phyloP scores from a whole-genome alignment of 202 grass and related monocot species.

The Zizania palustris region DNA sequence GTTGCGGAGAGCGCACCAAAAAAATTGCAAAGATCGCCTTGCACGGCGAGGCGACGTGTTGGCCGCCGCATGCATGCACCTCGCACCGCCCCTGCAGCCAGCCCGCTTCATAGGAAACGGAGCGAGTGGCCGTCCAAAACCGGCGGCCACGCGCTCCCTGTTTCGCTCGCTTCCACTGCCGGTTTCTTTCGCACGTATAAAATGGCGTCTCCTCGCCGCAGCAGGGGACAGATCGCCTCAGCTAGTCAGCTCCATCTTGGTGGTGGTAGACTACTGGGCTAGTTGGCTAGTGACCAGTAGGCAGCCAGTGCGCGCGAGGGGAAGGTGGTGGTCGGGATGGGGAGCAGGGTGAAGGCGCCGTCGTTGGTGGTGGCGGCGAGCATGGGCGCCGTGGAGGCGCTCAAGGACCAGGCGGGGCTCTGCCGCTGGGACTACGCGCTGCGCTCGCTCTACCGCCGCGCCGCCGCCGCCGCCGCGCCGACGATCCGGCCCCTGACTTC shows the following conservation, averaged over 20 bases:
- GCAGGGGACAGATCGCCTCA: too few species aligned
- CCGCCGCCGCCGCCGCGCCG: constrained; percentile 40
- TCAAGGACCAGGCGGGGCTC: constrained; percentile 78
- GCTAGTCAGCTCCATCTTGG: background rate
- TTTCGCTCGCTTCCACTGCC: background rate
- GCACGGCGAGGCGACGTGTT: background rate
- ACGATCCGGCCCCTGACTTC: constrained; percentile 10
- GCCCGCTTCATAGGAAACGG: constrained; percentile 23
- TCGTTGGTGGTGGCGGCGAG: constrained; percentile 64
- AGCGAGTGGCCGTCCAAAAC: background rate
- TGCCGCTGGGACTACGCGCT: constrained; percentile 71
- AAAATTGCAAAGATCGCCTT: too few species aligned
- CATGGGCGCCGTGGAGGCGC: constrained; percentile 65
- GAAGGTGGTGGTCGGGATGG: background rate
- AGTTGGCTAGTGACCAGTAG: too few species aligned
- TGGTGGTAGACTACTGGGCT: background rate
- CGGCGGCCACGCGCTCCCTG: background rate
- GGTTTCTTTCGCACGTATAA: background rate
- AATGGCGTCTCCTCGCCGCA: background rate
- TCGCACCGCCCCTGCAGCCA: background rate
- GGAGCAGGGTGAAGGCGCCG: constrained; percentile 45
- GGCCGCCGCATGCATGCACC: background rate
- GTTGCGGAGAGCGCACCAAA: too few species aligned
- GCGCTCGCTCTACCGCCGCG: constrained; percentile 46
- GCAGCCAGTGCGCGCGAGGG: too few species aligned